phyloP scores from a whole-genome alignment of 1,139 yeast genomes.

The Kodamaea arcana region DNA sequence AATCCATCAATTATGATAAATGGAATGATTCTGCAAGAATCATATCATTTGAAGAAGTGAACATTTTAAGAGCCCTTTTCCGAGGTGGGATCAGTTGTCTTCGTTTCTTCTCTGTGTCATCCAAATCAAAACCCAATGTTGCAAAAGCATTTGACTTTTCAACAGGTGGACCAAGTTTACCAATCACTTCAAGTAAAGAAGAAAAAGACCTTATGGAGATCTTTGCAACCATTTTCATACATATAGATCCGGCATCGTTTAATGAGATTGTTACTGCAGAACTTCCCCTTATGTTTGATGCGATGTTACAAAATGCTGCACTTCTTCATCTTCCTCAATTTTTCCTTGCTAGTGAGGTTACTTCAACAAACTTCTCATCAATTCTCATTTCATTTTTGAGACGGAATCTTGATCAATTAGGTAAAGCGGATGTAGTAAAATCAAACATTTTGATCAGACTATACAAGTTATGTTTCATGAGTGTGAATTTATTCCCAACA shows the following conservation, averaged over 20 bases:
- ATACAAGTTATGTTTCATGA: slow-evolving; percentile 91
- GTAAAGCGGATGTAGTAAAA: slow-evolving; percentile 73
- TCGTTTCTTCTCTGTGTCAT: slow-evolving; percentile 59
- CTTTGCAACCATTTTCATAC: slow-evolving; percentile 89
- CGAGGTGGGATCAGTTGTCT: slow-evolving; percentile 83
- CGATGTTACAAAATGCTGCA: slow-evolving; percentile 82
- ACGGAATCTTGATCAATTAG: slow-evolving; percentile 70
- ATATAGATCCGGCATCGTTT: slow-evolving; percentile 92
- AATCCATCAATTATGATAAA: slow-evolving; percentile 50
- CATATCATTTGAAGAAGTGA: slow-evolving; percentile 77
- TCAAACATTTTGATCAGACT: slow-evolving; percentile 79
- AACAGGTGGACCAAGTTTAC: slow-evolving; percentile 71
- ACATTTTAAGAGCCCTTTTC: slow-evolving; percentile 70
- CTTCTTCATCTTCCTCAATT: slow-evolving; percentile 89
- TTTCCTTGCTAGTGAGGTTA: slow-evolving; percentile 87
- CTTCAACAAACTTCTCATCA: slow-evolving; percentile 92
- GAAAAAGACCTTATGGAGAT: slow-evolving; percentile 96
- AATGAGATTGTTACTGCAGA: slow-evolving; percentile 87
- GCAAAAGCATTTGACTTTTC: slow-evolving; percentile 60
- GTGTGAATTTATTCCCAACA: slow-evolving; percentile 86
- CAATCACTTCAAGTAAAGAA: slow-evolving; percentile 84
- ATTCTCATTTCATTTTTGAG: slow-evolving; percentile 72
- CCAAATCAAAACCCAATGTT: slow-evolving; percentile 42
- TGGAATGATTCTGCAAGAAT: slow-evolving; percentile 91
- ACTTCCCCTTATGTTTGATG: slow-evolving; percentile 70